These are phyloP conservation scores for Pilasporangium apinafurcum DNA, from an alignment of 352 stramenopile genomes.

Conservation along the genomic window DNA sequence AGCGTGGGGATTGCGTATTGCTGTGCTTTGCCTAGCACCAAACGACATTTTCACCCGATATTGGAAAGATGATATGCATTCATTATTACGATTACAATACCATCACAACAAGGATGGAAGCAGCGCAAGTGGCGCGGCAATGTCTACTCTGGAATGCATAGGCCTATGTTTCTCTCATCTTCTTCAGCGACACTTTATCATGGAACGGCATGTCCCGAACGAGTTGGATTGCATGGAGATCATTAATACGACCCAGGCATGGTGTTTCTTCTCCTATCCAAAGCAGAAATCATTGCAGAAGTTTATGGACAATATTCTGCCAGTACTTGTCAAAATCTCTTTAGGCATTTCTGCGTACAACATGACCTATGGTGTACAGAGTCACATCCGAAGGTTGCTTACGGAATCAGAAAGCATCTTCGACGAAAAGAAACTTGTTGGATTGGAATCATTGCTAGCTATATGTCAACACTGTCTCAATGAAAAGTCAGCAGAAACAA, in stretches of 20 bases:
- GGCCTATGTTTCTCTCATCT: slow-evolving; percentile 22
- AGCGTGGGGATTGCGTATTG: slow-evolving; percentile 45
- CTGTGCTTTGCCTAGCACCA: slow-evolving; percentile 36
- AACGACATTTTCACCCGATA: slow-evolving; percentile 64
- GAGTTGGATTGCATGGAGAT: slow-evolving; percentile 73
- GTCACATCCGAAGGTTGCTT: slow-evolving; percentile 51
- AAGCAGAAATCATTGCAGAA: slow-evolving; percentile 27
- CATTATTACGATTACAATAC: slow-evolving; percentile 48
- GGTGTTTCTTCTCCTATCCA: slow-evolving; percentile 62
- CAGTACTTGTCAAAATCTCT: slow-evolving; percentile 42
- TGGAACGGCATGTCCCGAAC: slow-evolving; percentile 24
- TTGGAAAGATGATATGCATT: slow-evolving; percentile 61
- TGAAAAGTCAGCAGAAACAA: not conserved
- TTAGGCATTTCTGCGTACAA: slow-evolving; percentile 62
- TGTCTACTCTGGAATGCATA: slow-evolving; percentile 18
- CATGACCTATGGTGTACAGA: slow-evolving; percentile 59
- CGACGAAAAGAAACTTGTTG: slow-evolving; percentile 70
- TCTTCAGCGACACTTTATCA: slow-evolving; percentile 40
- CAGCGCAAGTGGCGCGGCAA: slow-evolving; percentile 4
- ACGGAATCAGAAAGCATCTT: slow-evolving; percentile 53
- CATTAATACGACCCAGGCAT: slow-evolving; percentile 77
- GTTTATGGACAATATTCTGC: slow-evolving; percentile 27
- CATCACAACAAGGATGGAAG: slow-evolving; percentile 61
- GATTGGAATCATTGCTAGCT: slow-evolving; percentile 29
- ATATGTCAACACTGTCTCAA: slow-evolving; percentile 12